Base-by-base conservation (phyloP, 2,329 filamentous ascomycete species). In the Mycosphaerella sp. region DNA sequence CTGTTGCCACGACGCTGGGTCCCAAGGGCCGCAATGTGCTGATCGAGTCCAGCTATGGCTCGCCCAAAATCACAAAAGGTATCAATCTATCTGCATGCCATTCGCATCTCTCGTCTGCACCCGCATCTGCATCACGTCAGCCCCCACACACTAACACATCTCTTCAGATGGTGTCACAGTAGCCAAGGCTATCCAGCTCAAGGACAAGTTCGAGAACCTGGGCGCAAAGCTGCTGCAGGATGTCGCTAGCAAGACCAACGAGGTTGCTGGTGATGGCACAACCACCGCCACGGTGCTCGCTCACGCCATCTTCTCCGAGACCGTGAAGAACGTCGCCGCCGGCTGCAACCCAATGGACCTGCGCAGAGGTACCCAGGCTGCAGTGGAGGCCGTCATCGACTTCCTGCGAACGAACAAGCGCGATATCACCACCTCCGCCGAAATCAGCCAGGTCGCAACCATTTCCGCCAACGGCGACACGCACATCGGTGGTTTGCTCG, bases 311-410 rank as follows among this genome's bases (percentile, higher is more conserved):
- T 98, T 98, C 82, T 95, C 93, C 73, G 93, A 98, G 81, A 97
- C 91, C 49, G 93, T 97, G 71, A 98, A 98, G 86, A 98, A 98
- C 73, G 93, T 98, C 60, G 93, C 93, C 61, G 93, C 93, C 59
- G 93, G 93, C 69, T 98, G 93, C 86, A 98, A 98, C 79, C 93
- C 93, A 62, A 97, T 98, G 93, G 93, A 98, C 70, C 82, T 98
- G 68, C 86, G 93, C 73, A 86, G 93, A 66, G 93, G 93, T 73
- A 97, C 93, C 68, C 93, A 98, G 79, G 87, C 90, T 62, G 91
- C 91, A 53, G 93, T 98, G 59, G 89, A 95, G 60, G 85, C 89
- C 56, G 93, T 96, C 51, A 89, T 98, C 64, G 83, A 95, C 68
- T 98, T 85, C 76, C 82, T 98, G 65, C 87, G 90, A 77, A 81